A percentile compares a stretch with the other conserved stretches of the same genome.
Evolutionary conservation across 192 early-diverging fungal species (phyloP).

Genomic region (Rhizophlyctis rosea): DNA sequence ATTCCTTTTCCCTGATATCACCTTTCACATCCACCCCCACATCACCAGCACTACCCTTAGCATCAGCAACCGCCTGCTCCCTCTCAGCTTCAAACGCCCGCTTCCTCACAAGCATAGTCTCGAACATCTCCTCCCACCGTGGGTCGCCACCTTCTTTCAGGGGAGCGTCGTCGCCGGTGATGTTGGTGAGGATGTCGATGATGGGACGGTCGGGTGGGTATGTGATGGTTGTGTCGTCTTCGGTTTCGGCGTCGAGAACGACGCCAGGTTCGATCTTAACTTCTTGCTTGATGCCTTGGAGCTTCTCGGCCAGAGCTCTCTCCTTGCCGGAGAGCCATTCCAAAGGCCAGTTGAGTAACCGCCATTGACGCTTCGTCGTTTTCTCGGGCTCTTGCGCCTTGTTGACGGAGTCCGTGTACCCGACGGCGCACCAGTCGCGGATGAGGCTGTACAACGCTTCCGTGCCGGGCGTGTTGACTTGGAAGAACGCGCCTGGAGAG

Average conservation of each 20-base stretch:
- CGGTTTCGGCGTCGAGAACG: too few relatives aligned
- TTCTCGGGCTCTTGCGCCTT: neutral
- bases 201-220: too few relatives aligned
- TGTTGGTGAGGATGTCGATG: too few relatives aligned
- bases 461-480: slow-evolving; percentile 71
- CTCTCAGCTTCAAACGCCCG: too few relatives aligned
- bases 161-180: too few relatives aligned
- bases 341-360: too few relatives aligned
- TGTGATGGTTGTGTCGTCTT: too few relatives aligned
- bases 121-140: too few relatives aligned
- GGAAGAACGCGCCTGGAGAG: slow-evolving; percentile 75
- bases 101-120: too few relatives aligned
- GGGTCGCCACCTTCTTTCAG: slow-evolving; percentile 4
- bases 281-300: neutral
- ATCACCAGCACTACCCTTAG: neutral
- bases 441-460: slow-evolving; percentile 61
- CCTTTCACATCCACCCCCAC: slow-evolving; percentile 17
- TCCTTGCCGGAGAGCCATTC: too few relatives aligned
- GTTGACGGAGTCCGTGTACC: slow-evolving; percentile 11
- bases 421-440: slow-evolving; percentile 46
- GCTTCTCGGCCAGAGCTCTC: neutral
- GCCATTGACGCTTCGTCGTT: too few relatives aligned
- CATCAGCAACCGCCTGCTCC: slow-evolving; percentile 29
- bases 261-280: too few relatives aligned
- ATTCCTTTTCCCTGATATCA: slow-evolving; percentile 14